Base-by-base conservation (phyloP, 495 filamentous ascomycete species). In the Aspergillus olivimuriae region DNA sequence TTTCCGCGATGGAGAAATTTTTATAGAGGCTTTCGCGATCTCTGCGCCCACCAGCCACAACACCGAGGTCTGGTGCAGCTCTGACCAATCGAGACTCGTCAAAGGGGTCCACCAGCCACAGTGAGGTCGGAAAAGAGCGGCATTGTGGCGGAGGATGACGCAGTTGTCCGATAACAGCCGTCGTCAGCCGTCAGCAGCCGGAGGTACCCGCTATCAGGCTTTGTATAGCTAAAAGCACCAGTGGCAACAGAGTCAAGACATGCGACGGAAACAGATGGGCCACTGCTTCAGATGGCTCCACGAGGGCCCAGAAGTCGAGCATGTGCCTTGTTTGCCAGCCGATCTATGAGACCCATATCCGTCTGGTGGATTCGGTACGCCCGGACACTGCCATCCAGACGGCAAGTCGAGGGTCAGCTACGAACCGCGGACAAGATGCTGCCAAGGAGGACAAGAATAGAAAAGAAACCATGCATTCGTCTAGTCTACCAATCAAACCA, bases 1-100 rank as follows among this genome's bases (percentile, higher is more conserved):
- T 48, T 48, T 48, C 46, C 46, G 46, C 40, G 41, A 44, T 36
- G 31, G 20, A 36, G 32, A 16, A 14, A n/a, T 16, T 26, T 15
- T 21, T 14, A 21, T 43, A 43, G 24, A 42, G 12, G 26, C 15
- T 31, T 14, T 20, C 10, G 15, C 28, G 20, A 24, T 19, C 2
- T 18, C 14, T 17, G 6, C 1, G 12, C n/a, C 2, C 44, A 36
- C 38, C 20, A 47, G 45, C 45, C 45, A 43, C 39, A 43, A 31
- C n/a, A n/a, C n/a, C n/a, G n/a, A n/a, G n/a, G n/a, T n/a, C n/a
- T n/a, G n/a, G n/a, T n/a, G n/a, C n/a, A n/a, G n/a, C n/a, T n/a
- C n/a, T n/a, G n/a, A n/a, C n/a, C n/a, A n/a, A n/a, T 28, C 15
- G 22, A 21, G 37, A 16, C 12, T 23, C 26, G 12, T 11, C 32